Percentiles rank a stretch among this genome's conserved stretches.
Conservation (phyloP, 768 basidiomycete species). For the Dentipellis fragilis region DNA sequence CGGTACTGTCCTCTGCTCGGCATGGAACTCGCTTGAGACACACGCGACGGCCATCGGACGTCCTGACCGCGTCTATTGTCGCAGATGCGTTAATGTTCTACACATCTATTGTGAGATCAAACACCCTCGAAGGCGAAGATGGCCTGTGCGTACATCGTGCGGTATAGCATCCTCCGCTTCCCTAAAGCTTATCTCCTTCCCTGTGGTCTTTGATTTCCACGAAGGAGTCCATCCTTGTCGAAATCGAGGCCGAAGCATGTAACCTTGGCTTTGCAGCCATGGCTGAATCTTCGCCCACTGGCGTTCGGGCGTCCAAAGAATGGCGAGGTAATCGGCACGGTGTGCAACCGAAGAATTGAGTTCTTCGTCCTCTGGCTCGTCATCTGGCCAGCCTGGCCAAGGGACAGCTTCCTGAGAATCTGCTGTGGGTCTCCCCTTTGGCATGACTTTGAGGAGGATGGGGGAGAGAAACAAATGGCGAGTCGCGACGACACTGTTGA, state of each 20-base stretch:
- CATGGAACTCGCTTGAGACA: not conserved
- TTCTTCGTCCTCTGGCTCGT: not conserved
- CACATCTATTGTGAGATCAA: not conserved
- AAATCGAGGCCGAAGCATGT: too few relatives aligned
- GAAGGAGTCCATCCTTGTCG: slow-evolving; percentile 7
- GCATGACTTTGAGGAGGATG: too few relatives aligned
- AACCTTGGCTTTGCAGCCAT: too few relatives aligned
- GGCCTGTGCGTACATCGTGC: not conserved
- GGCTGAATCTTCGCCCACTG: too few relatives aligned
- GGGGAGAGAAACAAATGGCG: too few relatives aligned
- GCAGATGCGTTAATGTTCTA: not conserved
- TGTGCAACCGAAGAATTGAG: not conserved
- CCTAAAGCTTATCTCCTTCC: not conserved
- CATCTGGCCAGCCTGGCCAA: not conserved
- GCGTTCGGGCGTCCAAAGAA: not conserved
- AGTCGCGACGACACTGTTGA: too few relatives aligned
- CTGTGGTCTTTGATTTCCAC: not conserved
- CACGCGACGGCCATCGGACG: not conserved
- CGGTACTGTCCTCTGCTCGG: not conserved
- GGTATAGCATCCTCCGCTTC: not conserved
- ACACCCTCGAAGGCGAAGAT: not conserved
- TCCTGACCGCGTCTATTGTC: not conserved
- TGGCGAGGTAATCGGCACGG: not conserved
- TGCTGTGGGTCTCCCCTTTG: too few relatives aligned
- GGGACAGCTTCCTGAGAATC: too few relatives aligned